Evolutionary conservation across 2,329 filamentous ascomycete species (phyloP).

Genomic region (Tolypocladium nubicola): DNA sequence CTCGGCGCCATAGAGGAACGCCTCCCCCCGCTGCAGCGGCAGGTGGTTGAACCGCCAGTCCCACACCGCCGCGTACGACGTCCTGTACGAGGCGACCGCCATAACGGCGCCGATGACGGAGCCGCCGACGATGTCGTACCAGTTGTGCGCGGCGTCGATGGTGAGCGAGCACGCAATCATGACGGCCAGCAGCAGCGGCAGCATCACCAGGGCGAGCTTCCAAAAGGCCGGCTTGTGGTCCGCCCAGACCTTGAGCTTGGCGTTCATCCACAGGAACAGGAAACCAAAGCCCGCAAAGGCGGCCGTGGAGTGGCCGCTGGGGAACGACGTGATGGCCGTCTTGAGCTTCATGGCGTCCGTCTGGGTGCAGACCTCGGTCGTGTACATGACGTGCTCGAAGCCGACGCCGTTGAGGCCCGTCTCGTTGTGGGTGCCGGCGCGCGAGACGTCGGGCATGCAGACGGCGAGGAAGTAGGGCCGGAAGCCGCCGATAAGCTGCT

Average conservation of each 20-base stretch:
- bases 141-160: conserved; percentile 57
- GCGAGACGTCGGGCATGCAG: conserved; percentile 46
- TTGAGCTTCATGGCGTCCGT: conserved; percentile 44
- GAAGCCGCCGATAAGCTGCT: conserved; percentile 54
- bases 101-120: conserved; percentile 51
- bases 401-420: conserved; percentile 35
- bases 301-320: conserved; percentile 56
- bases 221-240: conserved; percentile 58
- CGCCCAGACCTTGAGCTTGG: conserved; percentile 59
- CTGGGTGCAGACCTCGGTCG: conserved; percentile 48
- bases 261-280: conserved; percentile 58
- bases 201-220: conserved; percentile 49
- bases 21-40: conserved; percentile 35
- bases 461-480: conserved; percentile 54
- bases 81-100: conserved; percentile 53
- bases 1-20: conserved; percentile 6
- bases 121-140: conserved; percentile 59
- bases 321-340: conserved; percentile 54
- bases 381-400: conserved; percentile 52
- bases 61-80: conserved; percentile 58
- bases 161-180: conserved; percentile 52
- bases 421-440: conserved; percentile 25
- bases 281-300: conserved; percentile 55
- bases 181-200: conserved; percentile 48
- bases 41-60: conserved; percentile 61